Evolutionary conservation across 306 rosid species (phyloP).

Genomic region (apple (Malus domestica)): DNA sequence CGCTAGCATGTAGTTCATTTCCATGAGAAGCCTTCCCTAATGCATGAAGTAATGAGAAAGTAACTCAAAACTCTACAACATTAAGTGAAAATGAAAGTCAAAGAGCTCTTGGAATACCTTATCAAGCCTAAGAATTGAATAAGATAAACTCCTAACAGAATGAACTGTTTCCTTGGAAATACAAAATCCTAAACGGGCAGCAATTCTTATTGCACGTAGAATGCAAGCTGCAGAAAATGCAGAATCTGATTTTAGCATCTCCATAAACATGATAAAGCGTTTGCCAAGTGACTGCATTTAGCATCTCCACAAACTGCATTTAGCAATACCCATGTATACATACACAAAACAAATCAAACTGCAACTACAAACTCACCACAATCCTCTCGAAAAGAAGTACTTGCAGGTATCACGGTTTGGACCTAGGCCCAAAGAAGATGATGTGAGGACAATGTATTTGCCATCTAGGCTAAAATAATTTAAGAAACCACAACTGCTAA

Average conservation of each 20-base stretch:
- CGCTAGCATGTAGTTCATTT: conserved; percentile 82
- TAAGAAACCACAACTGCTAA: conserved; percentile 28
- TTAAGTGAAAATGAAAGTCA: conserved; percentile 5
- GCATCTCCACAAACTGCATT: not conserved
- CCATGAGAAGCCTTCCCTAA: conserved; percentile 80
- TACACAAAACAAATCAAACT: conserved; percentile 3
- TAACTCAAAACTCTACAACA: conserved; percentile 11
- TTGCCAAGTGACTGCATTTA: not conserved
- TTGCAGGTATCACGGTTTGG: conserved; percentile 67
- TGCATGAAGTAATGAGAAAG: conserved; percentile 17
- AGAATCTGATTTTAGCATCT: conserved; percentile 7
- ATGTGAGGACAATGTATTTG: conserved; percentile 18
- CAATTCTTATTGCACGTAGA: conserved; percentile 76
- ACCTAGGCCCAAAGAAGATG: conserved; percentile 53
- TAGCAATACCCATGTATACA: not conserved
- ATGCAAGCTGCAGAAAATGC: conserved; percentile 68
- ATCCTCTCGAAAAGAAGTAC: conserved; percentile 73
- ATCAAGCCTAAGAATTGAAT: conserved; percentile 56
- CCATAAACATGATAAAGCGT: not conserved
- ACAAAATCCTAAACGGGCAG: conserved; percentile 79
- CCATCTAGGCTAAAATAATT: conserved; percentile 17
- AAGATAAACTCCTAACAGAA: conserved; percentile 41
- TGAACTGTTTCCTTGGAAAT: conserved; percentile 73
- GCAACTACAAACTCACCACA: conserved; percentile 53
- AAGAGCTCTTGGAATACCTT: conserved; percentile 46